Evolutionary conservation across 495 filamentous ascomycete genomes (phyloP).

Genomic region (Jackrogersella minutella): DNA sequence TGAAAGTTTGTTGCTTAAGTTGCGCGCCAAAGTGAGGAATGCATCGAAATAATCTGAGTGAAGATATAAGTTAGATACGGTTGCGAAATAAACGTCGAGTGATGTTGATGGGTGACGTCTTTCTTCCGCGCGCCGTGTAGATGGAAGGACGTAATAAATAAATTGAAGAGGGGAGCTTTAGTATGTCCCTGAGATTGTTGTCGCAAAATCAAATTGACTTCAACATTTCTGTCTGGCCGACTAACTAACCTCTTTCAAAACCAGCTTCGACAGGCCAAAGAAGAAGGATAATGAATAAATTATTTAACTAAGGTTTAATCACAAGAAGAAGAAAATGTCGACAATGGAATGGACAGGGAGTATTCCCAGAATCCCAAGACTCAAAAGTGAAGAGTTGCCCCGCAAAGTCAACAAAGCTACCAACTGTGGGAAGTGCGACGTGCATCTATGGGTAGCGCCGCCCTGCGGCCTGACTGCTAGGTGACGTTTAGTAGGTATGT

Average conservation of each 20-base stretch:
- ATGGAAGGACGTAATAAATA: neutral
- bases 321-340: neutral
- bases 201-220: conserved; percentile 16
- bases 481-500: conserved; percentile 21
- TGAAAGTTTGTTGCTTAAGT: conserved; percentile 1
- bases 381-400: conserved; percentile 21
- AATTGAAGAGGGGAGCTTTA: neutral
- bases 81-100: neutral
- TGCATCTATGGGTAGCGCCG: no score
- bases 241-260: conserved; percentile 1
- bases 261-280: neutral
- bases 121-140: neutral
- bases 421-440: neutral
- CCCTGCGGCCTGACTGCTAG: conserved; percentile 21
- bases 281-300: neutral
- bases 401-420: conserved; percentile 34
- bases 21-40: neutral
- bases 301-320: neutral
- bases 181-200: neutral
- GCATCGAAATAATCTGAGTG: conserved; percentile 21
- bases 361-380: conserved; percentile 10
- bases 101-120: neutral
- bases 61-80: conserved; percentile 4
- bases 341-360: neutral
- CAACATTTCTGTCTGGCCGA: conserved; percentile 14